Base-by-base conservation (phyloP, 805 yeast species). In the Candida parachauliodes region DNA sequence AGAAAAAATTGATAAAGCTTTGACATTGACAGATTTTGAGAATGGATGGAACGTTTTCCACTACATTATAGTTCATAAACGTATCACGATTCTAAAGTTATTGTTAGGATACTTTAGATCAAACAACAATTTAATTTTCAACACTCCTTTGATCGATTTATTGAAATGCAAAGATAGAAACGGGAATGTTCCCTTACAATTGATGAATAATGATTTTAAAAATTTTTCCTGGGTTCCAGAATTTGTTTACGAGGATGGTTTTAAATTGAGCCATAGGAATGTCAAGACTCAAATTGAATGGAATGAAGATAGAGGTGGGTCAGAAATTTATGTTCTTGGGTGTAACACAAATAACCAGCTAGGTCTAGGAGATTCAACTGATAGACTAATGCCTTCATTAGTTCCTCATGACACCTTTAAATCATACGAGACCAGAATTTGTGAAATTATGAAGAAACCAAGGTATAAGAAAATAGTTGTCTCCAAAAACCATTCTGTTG, bases 31-130 rank as follows among this genome's bases (percentile, higher is more conserved):
- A 2, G 96, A 89, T 55, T 65, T 64, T 36, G 96, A 88, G 57
- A 86, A 77, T 52, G 83, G 87, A 2, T 88, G 94, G 83, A 83
- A 85, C 29, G 77, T 87, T 18, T 64, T 89, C 20, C 96, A 89
- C 56, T 74, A 79, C 42, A 77, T 88, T 3, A 61, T 84, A 10
- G 76, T 67, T 46, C 61, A 74, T 44, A 83, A 79, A 23, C 68
- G 81, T 38, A 59, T 81, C 28, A 51, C 71, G 14, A 73, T 83
- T 51, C 79, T 81, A 8, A 71, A 68, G 37, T 56, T 54, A 1
- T 39, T 68, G 15, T 34, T 64, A 18, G 65, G 62, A 16, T 50
- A 50, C 41, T 49, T 60, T 22, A 50, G 34, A 11, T 40, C 27
- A 22, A 31, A 24, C 10, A 28, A 33, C 11, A 39, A 28, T 34